These are phyloP conservation scores for Solanum ossicruentum DNA, from an alignment of 257 asterid genomes.

Conservation along the genomic window DNA sequence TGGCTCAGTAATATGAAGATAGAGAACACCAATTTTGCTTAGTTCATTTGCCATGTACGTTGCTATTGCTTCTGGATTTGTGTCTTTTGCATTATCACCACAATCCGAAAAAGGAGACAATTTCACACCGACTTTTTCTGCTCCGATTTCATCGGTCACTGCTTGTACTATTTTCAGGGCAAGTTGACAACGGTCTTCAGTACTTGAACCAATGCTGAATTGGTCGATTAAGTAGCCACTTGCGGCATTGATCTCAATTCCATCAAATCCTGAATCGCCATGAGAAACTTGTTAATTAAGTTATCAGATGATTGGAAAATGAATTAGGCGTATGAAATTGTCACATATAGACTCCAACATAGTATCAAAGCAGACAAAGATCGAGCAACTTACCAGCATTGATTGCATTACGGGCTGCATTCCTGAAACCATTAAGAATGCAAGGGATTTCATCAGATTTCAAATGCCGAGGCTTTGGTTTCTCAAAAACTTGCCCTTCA, in stretches of 20 bases:
- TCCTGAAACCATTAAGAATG: neutral
- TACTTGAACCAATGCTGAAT: slow-evolving; percentile 4
- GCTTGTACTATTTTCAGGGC: slow-evolving; percentile 49
- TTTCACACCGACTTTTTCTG: slow-evolving; percentile 66
- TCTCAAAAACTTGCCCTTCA: neutral
- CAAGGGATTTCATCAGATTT: neutral
- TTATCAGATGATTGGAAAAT: neutral
- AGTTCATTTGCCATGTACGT: slow-evolving; percentile 13
- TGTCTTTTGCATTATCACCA: neutral
- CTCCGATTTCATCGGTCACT: slow-evolving; percentile 49
- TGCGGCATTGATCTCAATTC: slow-evolving; percentile 83
- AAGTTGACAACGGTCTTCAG: slow-evolving; percentile 49
- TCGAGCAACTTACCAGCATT: neutral
- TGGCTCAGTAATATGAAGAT: slow-evolving; percentile 38
- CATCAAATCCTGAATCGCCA: slow-evolving; percentile 57
- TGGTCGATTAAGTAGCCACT: slow-evolving; percentile 89
- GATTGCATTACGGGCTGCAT: neutral
- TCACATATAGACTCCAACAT: no score
- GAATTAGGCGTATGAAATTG: neutral
- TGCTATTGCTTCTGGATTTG: slow-evolving; percentile 57
- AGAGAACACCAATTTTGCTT: slow-evolving; percentile 20
- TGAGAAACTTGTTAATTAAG: neutral
- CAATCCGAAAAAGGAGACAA: slow-evolving; percentile 42
- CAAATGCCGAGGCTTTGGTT: neutral
- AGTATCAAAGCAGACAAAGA: no score